phyloP scores from a whole-genome alignment of 352 stramenopile genomes.

The Phytopythium litorale region DNA sequence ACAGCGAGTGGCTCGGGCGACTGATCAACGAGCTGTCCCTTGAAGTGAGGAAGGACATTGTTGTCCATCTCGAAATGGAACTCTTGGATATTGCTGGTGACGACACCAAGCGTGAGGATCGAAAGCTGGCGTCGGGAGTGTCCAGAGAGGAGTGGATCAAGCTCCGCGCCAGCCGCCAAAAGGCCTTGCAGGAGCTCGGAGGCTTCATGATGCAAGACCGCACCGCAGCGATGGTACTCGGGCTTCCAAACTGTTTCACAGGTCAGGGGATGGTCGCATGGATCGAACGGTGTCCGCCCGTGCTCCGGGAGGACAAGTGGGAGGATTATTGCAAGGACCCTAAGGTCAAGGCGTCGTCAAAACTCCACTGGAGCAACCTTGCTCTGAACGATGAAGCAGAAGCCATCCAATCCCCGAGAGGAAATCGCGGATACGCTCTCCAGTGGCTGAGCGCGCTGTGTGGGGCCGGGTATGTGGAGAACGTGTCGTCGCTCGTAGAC shows the following conservation, averaged over 20 bases:
- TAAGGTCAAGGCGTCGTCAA: slow-evolving; percentile 11
- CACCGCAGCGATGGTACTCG: slow-evolving; percentile 28
- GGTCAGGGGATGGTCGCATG: slow-evolving; percentile 62
- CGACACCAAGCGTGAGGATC: slow-evolving; percentile 10
- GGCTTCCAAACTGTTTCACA: slow-evolving; percentile 44
- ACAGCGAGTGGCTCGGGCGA: slow-evolving; percentile 48
- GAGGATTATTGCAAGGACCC: slow-evolving; percentile 42
- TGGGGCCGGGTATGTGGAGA: slow-evolving; percentile 59
- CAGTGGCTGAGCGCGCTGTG: slow-evolving; percentile 58
- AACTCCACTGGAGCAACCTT: slow-evolving; percentile 31
- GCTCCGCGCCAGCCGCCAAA: slow-evolving; percentile 34
- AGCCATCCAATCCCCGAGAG: slow-evolving; percentile 38
- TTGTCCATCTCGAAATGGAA: slow-evolving; percentile 61
- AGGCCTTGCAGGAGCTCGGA: slow-evolving; percentile 34
- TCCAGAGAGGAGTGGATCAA: slow-evolving; percentile 52
- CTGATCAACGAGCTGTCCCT: slow-evolving; percentile 52
- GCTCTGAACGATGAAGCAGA: slow-evolving; percentile 36
- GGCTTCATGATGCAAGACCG: slow-evolving; percentile 57
- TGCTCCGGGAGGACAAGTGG: slow-evolving; percentile 59
- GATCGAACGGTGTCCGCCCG: slow-evolving; percentile 35
- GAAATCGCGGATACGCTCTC: slow-evolving; percentile 20
- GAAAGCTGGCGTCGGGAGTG: slow-evolving; percentile 9
- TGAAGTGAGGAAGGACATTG: slow-evolving; percentile 50
- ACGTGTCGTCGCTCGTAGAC: slow-evolving; percentile 19
- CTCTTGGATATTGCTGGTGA: slow-evolving; percentile 45